phyloP scores from a whole-genome alignment of 2,329 filamentous ascomycete species.

The Penicillium sp. region DNA sequence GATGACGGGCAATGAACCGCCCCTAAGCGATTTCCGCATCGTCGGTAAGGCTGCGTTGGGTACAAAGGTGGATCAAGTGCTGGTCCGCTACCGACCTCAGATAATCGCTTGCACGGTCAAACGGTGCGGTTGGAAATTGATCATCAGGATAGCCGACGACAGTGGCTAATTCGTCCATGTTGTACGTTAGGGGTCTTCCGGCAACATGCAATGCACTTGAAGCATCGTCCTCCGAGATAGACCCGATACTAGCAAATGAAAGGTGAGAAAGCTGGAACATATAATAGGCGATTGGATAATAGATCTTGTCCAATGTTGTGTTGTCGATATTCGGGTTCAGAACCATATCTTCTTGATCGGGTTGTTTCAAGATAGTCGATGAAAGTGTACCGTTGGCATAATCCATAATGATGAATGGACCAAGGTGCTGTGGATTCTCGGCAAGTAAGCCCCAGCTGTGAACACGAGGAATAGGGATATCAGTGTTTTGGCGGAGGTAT shows the following conservation, averaged over 20 bases:
- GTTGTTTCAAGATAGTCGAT: slow-evolving; percentile 19
- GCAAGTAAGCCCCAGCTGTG: slow-evolving; percentile 18
- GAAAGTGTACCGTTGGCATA: slow-evolving; percentile 19
- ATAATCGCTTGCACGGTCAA: slow-evolving; percentile 33
- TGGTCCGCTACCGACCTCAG: slow-evolving; percentile 21
- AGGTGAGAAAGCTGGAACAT: slow-evolving; percentile 34
- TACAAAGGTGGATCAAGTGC: no score
- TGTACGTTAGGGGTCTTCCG: slow-evolving; percentile 37
- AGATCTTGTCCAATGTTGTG: slow-evolving; percentile 5
- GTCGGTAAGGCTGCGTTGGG: no score
- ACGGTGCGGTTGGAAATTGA: slow-evolving; percentile 30
- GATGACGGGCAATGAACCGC: no score
- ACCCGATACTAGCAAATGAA: slow-evolving; percentile 32
- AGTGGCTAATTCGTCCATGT: slow-evolving; percentile 41
- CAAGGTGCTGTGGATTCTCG: slow-evolving; percentile 17
- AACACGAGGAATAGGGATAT: slow-evolving; percentile 21
- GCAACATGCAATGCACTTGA: slow-evolving; percentile 31
- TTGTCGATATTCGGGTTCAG: slow-evolving; percentile 18
- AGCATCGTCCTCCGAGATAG: slow-evolving; percentile 32
- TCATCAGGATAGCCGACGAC: slow-evolving; percentile 31
- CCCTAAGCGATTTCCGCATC: no score
- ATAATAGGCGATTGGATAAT: slow-evolving; percentile 23
- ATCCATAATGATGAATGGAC: slow-evolving; percentile 26
- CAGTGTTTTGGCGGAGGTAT: slow-evolving; percentile 18
- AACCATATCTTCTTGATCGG: slow-evolving; percentile 16